Evolutionary conservation across 441 rosid species (phyloP).

Genomic region (California macrophylla): DNA sequence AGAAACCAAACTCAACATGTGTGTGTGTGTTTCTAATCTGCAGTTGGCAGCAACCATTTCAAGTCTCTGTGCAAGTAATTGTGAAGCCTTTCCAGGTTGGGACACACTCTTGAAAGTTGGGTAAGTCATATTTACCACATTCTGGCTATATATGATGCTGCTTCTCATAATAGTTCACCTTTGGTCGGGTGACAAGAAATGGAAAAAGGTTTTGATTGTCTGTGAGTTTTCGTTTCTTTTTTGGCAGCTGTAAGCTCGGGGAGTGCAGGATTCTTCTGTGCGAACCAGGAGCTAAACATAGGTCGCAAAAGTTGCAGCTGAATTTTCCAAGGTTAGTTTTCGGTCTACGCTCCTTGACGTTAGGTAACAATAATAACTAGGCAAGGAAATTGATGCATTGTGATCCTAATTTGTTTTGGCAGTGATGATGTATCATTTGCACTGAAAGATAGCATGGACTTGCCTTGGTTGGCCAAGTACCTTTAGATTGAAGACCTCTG

Average conservation of each 20-base stretch:
- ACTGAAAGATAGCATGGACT: conserved; percentile 61
- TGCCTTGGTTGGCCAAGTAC: conserved; percentile 81
- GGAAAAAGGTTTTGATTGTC: too few species aligned
- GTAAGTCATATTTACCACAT: conserved; percentile 27
- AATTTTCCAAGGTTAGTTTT: conserved; percentile 72
- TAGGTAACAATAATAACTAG: background rate
- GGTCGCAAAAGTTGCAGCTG: conserved; percentile 87
- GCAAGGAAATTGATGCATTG: background rate
- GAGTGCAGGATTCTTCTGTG: conserved; percentile 80
- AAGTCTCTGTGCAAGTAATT: conserved; percentile 64
- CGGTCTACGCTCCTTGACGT: background rate
- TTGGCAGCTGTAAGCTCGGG: conserved; percentile 74
- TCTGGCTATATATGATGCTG: background rate
- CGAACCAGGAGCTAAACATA: conserved; percentile 73
- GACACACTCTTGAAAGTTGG: conserved; percentile 65
- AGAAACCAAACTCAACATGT: too few species aligned
- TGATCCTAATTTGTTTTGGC: conserved; percentile 5
- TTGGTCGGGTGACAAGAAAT: too few species aligned
- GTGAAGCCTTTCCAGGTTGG: conserved; percentile 88
- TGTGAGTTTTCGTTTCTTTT: conserved; percentile 8
- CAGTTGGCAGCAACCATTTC: conserved; percentile 66
- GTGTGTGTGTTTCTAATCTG: conserved; percentile 7
- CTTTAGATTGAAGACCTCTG: conserved; percentile 23
- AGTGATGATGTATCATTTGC: conserved; percentile 91
- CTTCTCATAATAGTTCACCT: too few species aligned